Conservation (phyloP, 208 protist genomes). For the Acanthamoeba polyphaga region DNA sequence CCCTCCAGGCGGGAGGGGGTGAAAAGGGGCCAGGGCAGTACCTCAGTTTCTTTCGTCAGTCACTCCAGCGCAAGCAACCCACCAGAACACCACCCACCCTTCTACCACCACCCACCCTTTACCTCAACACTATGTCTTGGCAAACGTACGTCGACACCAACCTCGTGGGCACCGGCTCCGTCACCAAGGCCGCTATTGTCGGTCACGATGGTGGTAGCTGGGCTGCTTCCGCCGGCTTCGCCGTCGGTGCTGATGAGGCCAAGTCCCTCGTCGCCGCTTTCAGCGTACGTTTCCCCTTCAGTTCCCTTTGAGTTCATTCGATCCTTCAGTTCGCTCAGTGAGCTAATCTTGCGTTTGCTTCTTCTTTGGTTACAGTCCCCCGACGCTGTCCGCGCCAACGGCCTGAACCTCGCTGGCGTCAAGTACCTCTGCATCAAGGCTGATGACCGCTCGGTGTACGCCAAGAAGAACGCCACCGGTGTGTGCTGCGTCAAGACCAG, state of each 20-base stretch:
- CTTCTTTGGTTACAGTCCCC: slow-evolving; percentile 44
- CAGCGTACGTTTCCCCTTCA: not conserved
- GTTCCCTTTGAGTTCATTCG: not conserved
- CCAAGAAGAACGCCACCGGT: slow-evolving; percentile 86
- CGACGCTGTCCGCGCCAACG: slow-evolving; percentile 73
- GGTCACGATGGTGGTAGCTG: slow-evolving; percentile 87
- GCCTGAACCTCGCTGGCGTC: slow-evolving; percentile 82
- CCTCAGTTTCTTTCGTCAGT: not conserved
- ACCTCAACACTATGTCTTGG: slow-evolving; percentile 86
- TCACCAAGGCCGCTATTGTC: slow-evolving; percentile 85
- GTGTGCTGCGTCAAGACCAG: slow-evolving; percentile 85
- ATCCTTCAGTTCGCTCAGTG: not conserved
- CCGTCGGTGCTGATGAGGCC: slow-evolving; percentile 78
- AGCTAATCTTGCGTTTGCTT: not conserved
- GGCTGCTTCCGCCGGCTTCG: slow-evolving; percentile 87
- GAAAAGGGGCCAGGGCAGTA: not conserved
- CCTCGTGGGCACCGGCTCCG: slow-evolving; percentile 88
- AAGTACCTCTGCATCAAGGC: slow-evolving; percentile 89
- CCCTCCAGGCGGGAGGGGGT: not conserved
- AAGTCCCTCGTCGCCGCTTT: slow-evolving; percentile 76
- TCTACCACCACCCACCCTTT: not conserved
- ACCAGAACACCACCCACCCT: not conserved
- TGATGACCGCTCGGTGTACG: slow-evolving; percentile 86
- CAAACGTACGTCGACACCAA: slow-evolving; percentile 90
- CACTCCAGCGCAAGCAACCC: not conserved